Percentiles rank a stretch among this genome's conserved stretches.
Conservation (phyloP, 208 protist species). For the Crithidia sp. region DNA sequence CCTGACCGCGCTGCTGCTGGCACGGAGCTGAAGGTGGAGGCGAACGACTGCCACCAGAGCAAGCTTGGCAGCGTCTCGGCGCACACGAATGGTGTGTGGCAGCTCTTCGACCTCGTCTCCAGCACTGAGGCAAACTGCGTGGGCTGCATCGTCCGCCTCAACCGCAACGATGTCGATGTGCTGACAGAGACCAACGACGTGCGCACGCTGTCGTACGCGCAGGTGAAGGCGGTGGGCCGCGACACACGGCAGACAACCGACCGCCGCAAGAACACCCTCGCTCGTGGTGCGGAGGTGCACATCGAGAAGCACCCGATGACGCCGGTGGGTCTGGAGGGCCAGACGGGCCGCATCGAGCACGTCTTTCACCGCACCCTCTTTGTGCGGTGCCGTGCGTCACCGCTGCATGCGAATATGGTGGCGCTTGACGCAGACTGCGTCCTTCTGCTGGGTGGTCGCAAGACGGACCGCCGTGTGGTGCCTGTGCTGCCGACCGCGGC, state of each 20-base stretch:
- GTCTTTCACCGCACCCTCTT: slow-evolving; percentile 86
- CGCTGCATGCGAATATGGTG: slow-evolving; percentile 78
- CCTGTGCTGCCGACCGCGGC: slow-evolving; percentile 8
- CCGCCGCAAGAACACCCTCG: slow-evolving; percentile 72
- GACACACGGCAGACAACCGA: slow-evolving; percentile 72
- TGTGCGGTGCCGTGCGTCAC: slow-evolving; percentile 68
- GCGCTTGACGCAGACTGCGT: slow-evolving; percentile 71
- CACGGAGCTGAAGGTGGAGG: slow-evolving; percentile 73
- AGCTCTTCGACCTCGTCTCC: slow-evolving; percentile 87
- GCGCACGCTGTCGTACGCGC: slow-evolving; percentile 66
- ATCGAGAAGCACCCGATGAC: slow-evolving; percentile 65
- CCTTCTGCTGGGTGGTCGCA: slow-evolving; percentile 73
- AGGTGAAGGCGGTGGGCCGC: slow-evolving; percentile 66
- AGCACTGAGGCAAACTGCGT: slow-evolving; percentile 66
- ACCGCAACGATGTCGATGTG: slow-evolving; percentile 71
- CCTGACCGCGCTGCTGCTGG: slow-evolving; percentile 61
- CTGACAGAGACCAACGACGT: slow-evolving; percentile 84
- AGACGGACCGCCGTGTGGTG: slow-evolving; percentile 48
- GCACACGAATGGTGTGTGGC: slow-evolving; percentile 73
- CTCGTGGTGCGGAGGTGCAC: slow-evolving; percentile 75
- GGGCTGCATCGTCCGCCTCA: slow-evolving; percentile 79
- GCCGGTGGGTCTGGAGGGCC: slow-evolving; percentile 67
- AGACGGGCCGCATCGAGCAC: slow-evolving; percentile 86
- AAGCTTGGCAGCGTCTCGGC: slow-evolving; percentile 69
- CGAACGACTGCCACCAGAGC: slow-evolving; percentile 88